Conservation (phyloP, 495 filamentous ascomycete genomes). For the Letharia lupina region DNA sequence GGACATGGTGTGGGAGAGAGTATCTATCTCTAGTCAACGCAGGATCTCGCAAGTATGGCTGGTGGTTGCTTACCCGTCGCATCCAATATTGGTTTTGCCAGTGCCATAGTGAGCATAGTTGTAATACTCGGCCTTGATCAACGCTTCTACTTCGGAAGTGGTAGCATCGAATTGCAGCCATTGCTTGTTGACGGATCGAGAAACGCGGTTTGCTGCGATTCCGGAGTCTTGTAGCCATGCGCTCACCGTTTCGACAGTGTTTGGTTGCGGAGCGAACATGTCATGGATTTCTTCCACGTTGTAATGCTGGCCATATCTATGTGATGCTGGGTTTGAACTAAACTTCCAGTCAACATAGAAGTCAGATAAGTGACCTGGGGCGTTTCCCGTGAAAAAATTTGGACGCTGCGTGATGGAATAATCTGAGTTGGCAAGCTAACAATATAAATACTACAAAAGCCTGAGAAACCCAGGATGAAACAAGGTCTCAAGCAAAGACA, state of each 20-base stretch:
- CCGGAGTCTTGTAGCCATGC: conserved; percentile 45
- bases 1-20: conserved; percentile 44
- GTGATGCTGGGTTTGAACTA: conserved; percentile 37
- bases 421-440: too few species aligned
- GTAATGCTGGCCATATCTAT: conserved; percentile 48
- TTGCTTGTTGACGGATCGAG: conserved; percentile 39
- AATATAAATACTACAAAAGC: too few species aligned
- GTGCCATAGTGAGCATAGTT: conserved; percentile 45
- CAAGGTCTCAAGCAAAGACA: background rate
- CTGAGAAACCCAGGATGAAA: background rate
- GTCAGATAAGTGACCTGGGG: background rate
- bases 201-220: conserved; percentile 38
- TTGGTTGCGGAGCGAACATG: conserved; percentile 40
- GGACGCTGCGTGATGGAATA: too few species aligned
- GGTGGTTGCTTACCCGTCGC: conserved; percentile 29
- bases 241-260: conserved; percentile 37
- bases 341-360: background rate
- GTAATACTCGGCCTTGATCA: conserved; percentile 53
- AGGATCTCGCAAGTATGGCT: background rate
- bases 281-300: conserved; percentile 40
- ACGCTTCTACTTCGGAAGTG: conserved; percentile 42
- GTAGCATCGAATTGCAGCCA: conserved; percentile 47
- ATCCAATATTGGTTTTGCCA: conserved; percentile 41
- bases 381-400: background rate
- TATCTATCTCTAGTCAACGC: conserved; percentile 28